These are phyloP conservation scores for Hyphopichia buzzinii DNA, from an alignment of 1,139 yeast genomes.

Conservation along the genomic window DNA sequence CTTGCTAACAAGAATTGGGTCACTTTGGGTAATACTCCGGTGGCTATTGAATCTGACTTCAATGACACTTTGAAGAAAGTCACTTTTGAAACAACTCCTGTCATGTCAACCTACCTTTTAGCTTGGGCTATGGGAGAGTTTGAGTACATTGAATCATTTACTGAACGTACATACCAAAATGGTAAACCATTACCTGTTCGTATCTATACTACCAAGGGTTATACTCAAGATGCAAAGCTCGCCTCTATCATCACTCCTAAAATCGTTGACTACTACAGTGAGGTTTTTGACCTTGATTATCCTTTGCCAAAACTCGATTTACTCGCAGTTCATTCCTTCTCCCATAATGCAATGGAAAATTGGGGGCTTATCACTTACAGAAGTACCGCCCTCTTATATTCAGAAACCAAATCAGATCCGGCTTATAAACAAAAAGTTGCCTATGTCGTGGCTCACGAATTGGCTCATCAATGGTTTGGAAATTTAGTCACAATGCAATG, in stretches of 20 bases:
- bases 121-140: constrained; percentile 81
- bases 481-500: constrained; percentile 62
- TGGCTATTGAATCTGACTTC: constrained; percentile 13
- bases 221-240: constrained; percentile 57
- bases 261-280: constrained; percentile 64
- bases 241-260: constrained; percentile 68
- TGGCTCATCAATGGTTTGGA: constrained; percentile 70
- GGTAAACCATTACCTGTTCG: constrained; percentile 69
- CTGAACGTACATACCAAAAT: constrained; percentile 24
- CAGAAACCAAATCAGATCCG: constrained; percentile 63
- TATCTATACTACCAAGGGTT: constrained; percentile 72
- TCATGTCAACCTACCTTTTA: constrained; percentile 72
- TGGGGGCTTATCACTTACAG: constrained; percentile 87
- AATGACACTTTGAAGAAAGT: constrained; percentile 19
- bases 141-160: constrained; percentile 61
- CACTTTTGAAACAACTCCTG: constrained; percentile 52
- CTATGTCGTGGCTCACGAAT: constrained; percentile 69
- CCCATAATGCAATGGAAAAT: constrained; percentile 89
- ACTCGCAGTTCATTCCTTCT: constrained; percentile 73
- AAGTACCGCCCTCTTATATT: constrained; percentile 69
- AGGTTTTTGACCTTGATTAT: constrained; percentile 62
- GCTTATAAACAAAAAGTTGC: constrained; percentile 75
- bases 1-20: constrained; percentile 57
- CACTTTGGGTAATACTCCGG: constrained; percentile 76
- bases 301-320: constrained; percentile 74